A percentile compares a stretch with the other conserved stretches of the same genome.
Evolutionary conservation across 2,329 filamentous ascomycete species (phyloP).

Genomic region (Curvularia sp.): DNA sequence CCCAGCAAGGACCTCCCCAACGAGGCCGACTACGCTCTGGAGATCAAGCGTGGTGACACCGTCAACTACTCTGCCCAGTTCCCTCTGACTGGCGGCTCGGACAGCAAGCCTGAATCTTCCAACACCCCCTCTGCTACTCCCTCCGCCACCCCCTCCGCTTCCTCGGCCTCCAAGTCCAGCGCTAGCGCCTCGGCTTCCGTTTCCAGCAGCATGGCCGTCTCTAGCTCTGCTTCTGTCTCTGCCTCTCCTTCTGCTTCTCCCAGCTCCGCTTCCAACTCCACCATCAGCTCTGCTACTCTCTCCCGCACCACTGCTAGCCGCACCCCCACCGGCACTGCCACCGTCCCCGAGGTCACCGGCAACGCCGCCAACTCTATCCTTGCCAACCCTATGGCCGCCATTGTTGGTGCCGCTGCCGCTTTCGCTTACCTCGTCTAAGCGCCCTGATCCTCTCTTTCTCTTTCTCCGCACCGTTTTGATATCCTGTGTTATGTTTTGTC

Average conservation of each 20-base stretch:
- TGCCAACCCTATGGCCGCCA: conserved; percentile 49
- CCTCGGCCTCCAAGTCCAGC: conserved; percentile 2
- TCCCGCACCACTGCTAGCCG: conserved; percentile 26
- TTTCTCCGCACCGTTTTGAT: conserved; percentile 1
- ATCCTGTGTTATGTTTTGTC: conserved; percentile 14
- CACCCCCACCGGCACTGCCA: conserved; percentile 24
- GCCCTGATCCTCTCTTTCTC: neutral
- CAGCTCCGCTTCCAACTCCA: conserved; percentile 31
- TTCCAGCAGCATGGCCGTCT: conserved; percentile 17
- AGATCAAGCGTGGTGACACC: conserved; percentile 61
- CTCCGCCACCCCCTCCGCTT: conserved; percentile 22
- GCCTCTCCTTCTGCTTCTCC: conserved; percentile 20
- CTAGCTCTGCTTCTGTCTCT: conserved; percentile 39
- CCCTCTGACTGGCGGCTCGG: conserved; percentile 42
- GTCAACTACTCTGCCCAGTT: conserved; percentile 65
- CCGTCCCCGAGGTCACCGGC: conserved; percentile 25
- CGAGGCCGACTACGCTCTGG: conserved; percentile 63
- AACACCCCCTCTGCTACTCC: conserved; percentile 21
- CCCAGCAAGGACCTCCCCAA: conserved; percentile 53
- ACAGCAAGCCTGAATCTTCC: conserved; percentile 28
- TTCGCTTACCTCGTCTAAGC: conserved; percentile 52
- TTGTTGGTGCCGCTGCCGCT: conserved; percentile 52
- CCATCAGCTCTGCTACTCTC: conserved; percentile 36
- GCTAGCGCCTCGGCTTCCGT: neutral
- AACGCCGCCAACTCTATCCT: conserved; percentile 40